Evolutionary conservation across 352 stramenopile species (phyloP).

Genomic region (Bremia lactucae): DNA sequence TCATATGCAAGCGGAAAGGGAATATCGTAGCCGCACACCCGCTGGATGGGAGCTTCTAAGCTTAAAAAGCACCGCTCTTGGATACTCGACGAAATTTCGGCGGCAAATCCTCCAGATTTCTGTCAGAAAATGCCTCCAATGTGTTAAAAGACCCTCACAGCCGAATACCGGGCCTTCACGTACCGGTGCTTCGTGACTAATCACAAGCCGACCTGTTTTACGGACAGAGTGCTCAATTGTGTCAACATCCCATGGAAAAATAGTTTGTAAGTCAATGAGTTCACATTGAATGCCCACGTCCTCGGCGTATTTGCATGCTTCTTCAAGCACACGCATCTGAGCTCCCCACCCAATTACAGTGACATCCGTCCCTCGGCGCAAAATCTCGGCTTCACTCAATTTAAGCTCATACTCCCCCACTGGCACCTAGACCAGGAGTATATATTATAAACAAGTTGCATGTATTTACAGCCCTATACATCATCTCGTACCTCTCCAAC

Average conservation of each 20-base stretch:
- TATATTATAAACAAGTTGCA: not conserved
- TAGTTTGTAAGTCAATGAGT: constrained; percentile 96
- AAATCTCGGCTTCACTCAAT: constrained; percentile 91
- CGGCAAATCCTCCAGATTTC: constrained; percentile 90
- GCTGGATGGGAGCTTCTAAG: constrained; percentile 92
- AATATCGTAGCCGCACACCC: constrained; percentile 92
- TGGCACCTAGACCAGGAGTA: constrained; percentile 43
- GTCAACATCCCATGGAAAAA: constrained; percentile 94
- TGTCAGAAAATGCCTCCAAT: too few relatives aligned
- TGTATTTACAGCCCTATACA: not conserved
- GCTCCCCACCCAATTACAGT: constrained; percentile 93
- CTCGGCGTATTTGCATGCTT: constrained; percentile 81
- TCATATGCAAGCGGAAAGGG: constrained; percentile 96
- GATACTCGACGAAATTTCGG: constrained; percentile 91
- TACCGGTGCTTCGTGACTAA: constrained; percentile 95
- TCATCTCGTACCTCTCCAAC: constrained; percentile 79
- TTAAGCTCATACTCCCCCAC: constrained; percentile 91
- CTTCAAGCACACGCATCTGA: constrained; percentile 80
- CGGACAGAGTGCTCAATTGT: constrained; percentile 91
- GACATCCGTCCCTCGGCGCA: constrained; percentile 87
- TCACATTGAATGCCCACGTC: constrained; percentile 93
- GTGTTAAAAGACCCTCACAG: not conserved
- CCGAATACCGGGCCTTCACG: constrained; percentile 9
- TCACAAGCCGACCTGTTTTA: constrained; percentile 93
- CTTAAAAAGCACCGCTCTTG: constrained; percentile 92